Conservation (phyloP, 2,329 filamentous ascomycete genomes). For the Paramyrothecium sp. region DNA sequence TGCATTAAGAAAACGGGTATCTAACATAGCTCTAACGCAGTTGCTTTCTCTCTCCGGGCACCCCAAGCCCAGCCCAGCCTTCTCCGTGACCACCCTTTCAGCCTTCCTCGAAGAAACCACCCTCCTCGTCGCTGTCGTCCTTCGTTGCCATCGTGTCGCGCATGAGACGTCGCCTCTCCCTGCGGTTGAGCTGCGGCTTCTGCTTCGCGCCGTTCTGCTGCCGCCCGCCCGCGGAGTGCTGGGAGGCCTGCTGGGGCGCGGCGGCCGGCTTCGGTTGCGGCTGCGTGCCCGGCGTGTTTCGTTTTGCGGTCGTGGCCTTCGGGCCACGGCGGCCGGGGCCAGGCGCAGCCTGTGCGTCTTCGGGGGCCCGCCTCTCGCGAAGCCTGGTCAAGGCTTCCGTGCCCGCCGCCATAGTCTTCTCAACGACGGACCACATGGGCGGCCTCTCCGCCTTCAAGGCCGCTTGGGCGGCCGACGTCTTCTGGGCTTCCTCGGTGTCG, state of each 20-base stretch:
- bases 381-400: constrained; percentile 49
- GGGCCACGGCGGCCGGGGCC: constrained; percentile 11
- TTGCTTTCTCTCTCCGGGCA: not conserved
- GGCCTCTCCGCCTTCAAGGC: constrained; percentile 46
- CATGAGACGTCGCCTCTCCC: constrained; percentile 32
- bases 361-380: constrained; percentile 46
- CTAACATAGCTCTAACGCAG: not conserved
- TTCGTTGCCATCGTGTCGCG: constrained; percentile 28
- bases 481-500: constrained; percentile 34
- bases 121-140: constrained; percentile 45
- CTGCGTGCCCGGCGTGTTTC: constrained; percentile 11
- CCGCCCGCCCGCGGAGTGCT: constrained; percentile 11
- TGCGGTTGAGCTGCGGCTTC: constrained; percentile 29
- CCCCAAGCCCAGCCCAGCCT: not conserved
- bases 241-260: constrained; percentile 16
- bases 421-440: constrained; percentile 67
- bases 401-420: constrained; percentile 61
- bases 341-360: constrained; percentile 7
- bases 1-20: not conserved
- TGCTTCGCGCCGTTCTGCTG: constrained; percentile 15
- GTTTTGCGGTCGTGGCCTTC: constrained; percentile 14
- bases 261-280: constrained; percentile 14
- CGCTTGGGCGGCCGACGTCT: constrained; percentile 38
- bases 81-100: not conserved
- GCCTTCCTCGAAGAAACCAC: constrained; percentile 55